These are phyloP conservation scores for Suhomyces bribrorum DNA, from an alignment of 1,139 yeast genomes.

Conservation along the genomic window DNA sequence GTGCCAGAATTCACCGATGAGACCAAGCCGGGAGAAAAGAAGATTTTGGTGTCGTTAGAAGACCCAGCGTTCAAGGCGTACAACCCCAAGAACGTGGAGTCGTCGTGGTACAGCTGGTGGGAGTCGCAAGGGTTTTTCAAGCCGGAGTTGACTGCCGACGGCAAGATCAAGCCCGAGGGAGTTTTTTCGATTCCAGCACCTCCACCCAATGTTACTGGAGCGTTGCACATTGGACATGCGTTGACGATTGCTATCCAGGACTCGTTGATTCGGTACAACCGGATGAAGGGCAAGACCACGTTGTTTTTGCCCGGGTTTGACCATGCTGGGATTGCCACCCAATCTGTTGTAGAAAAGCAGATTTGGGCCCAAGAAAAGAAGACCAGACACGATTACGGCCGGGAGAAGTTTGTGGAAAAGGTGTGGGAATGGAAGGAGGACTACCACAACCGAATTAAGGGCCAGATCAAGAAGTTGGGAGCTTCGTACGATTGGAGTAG, in stretches of 20 bases:
- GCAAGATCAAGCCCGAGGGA: conserved; percentile 79
- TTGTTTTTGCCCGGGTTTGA: conserved; percentile 95
- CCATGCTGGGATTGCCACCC: conserved; percentile 99
- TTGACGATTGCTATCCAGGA: conserved; percentile 95
- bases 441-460: conserved; percentile 81
- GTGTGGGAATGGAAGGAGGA: conserved; percentile 99
- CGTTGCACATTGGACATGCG: conserved; percentile 98
- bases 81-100: conserved; percentile 88
- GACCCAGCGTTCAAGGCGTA: conserved; percentile 94
- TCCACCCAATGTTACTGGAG: conserved; percentile 99
- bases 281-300: conserved; percentile 97
- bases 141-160: conserved; percentile 80
- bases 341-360: conserved; percentile 96
- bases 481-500: conserved; percentile 96
- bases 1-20: conserved; percentile 80
- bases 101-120: conserved; percentile 99
- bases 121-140: conserved; percentile 80
- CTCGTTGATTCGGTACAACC: conserved; percentile 85
- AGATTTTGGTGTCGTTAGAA: conserved; percentile 77
- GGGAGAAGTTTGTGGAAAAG: conserved; percentile 82
- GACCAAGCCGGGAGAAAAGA: conserved; percentile 89
- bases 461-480: conserved; percentile 84
- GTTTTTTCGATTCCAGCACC: conserved; percentile 92
- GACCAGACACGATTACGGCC: conserved; percentile 93
- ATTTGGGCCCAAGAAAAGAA: conserved; percentile 84